phyloP scores from a whole-genome alignment of 129 eudicot genomes.

The Silybum marianum region DNA sequence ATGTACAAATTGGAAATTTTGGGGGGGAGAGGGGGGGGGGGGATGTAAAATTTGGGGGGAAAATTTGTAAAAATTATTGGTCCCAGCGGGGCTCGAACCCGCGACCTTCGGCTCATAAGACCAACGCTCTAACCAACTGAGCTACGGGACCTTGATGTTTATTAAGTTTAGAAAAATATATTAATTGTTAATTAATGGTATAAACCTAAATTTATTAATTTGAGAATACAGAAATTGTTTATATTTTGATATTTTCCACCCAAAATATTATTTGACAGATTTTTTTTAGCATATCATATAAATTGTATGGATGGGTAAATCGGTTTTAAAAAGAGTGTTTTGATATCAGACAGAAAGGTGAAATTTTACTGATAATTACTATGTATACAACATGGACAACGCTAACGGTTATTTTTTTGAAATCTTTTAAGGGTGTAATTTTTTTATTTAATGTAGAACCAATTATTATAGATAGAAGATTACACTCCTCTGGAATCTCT shows the following conservation, averaged over 20 bases:
- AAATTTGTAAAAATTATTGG: conserved; percentile 6
- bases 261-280: too few species aligned
- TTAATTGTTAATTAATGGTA: background rate
- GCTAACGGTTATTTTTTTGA: background rate
- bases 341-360: background rate
- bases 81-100: conserved; percentile 99
- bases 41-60: background rate
- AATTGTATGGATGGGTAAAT: too few species aligned
- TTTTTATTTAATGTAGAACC: background rate
- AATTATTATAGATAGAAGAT: background rate
- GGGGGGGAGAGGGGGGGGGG: too few species aligned
- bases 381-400: background rate
- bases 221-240: background rate
- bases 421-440: background rate
- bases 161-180: background rate
- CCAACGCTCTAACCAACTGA: conserved; percentile 99
- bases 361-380: background rate
- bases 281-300: too few species aligned
- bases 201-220: background rate
- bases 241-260: background rate
- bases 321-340: background rate
- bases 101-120: conserved; percentile 99
- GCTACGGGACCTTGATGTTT: conserved; percentile 73
- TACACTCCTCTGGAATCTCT: background rate
- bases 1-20: background rate